Base-by-base conservation (phyloP, 371 early-diverging fungal genomes). In the Capillidium heterosporum region DNA sequence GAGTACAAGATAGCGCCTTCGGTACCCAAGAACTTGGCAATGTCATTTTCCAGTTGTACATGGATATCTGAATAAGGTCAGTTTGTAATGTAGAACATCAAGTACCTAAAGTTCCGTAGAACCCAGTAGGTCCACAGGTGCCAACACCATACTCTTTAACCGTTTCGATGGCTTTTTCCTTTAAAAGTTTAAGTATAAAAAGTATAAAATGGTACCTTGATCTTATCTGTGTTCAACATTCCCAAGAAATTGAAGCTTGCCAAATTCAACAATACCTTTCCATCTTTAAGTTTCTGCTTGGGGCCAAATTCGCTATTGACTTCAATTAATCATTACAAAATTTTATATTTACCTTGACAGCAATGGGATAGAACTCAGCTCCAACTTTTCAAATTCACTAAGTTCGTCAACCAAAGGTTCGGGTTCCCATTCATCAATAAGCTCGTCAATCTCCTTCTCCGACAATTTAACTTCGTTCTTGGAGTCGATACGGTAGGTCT, bases 71-170 rank as follows among this genome's bases (percentile, higher is more conserved):
- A 71, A 15, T 31, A 3, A 28, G 29, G n/a, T 5, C 1, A 10
- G 40, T 0, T 32, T 19, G 13, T 23, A 19, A 23, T 32, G 5
- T 44, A 19, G 10, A 19, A 28, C 11, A 39, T 3, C 40, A 57
- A 28, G 55, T 64, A 74, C 74, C 81, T 40, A 93, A 67, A 2
- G 99, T 99, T 57, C 99, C 99, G 69, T 99, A 99, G 68, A 99
- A 99, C n/a, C 99, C 99, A 4, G 95, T 88, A 4, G 99, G 99
- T 13, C 91, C 95, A 67, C 99, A 99, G 1, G 98, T 86, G 23
- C 99, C 99, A 31, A 99, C 95, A 56, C 99, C 99, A 68, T 99
- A 98, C 56, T 89, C 84, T 60, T 82, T 80, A 35, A 99, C 80
- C 2, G 89, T 90, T 17, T 76, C 76, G 50, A 91, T 76, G 17